phyloP scores from a whole-genome alignment of 1,139 yeast species.

The Debaryomyces nepalensis region DNA sequence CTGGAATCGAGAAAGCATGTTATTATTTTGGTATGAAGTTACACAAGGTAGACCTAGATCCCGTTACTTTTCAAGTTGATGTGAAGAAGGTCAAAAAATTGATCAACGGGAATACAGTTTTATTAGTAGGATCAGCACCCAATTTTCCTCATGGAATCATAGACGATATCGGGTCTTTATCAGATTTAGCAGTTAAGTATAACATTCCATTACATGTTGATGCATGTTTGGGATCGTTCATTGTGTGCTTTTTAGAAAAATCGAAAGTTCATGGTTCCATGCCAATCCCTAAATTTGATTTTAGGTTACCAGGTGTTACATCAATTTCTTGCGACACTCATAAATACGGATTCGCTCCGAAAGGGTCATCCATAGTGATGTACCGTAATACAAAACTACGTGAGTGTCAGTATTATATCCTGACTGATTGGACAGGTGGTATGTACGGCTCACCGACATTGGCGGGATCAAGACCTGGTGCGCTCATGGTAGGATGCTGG shows the following conservation, averaged over 20 bases:
- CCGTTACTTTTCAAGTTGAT: slow-evolving; percentile 70
- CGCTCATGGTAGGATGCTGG: slow-evolving; percentile 97
- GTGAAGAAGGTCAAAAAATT: slow-evolving; percentile 61
- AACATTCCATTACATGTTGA: slow-evolving; percentile 89
- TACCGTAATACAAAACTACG: slow-evolving; percentile 72
- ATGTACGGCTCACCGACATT: slow-evolving; percentile 94
- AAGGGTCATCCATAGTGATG: slow-evolving; percentile 93
- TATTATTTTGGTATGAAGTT: slow-evolving; percentile 86
- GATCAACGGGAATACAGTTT: slow-evolving; percentile 77
- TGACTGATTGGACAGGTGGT: slow-evolving; percentile 92
- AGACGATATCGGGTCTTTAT: slow-evolving; percentile 80
- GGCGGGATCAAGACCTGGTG: slow-evolving; percentile 98
- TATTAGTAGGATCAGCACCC: slow-evolving; percentile 92
- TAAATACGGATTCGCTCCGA: slow-evolving; percentile 97
- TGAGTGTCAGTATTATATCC: slow-evolving; percentile 80
- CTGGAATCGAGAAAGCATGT: slow-evolving; percentile 94
- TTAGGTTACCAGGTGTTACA: slow-evolving; percentile 91
- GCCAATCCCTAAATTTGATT: slow-evolving; percentile 72
- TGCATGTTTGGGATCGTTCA: slow-evolving; percentile 92
- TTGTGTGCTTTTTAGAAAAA: slow-evolving; percentile 76
- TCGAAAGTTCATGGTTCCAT: slow-evolving; percentile 56
- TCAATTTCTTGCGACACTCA: slow-evolving; percentile 97
- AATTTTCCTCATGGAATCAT: slow-evolving; percentile 96
- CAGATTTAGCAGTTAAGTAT: slow-evolving; percentile 65
- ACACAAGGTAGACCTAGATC: slow-evolving; percentile 79